Evolutionary conservation across 2,329 filamentous ascomycete species (phyloP).

Genomic region (Mariannaea elegans): DNA sequence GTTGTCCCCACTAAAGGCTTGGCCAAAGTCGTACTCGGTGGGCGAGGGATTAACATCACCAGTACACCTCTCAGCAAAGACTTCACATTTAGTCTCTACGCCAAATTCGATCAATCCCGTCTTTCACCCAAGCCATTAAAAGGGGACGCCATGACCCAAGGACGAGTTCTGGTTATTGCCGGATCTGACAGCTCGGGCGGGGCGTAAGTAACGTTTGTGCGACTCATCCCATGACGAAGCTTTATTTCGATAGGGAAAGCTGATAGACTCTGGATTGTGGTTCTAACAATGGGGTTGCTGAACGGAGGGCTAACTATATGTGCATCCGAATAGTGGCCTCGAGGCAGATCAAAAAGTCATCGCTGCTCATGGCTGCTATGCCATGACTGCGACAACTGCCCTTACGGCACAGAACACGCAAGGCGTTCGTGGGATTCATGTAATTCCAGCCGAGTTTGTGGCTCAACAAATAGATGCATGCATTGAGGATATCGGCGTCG

Average conservation of each 20-base stretch:
- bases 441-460: constrained; percentile 81
- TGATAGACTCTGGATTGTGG: too few relatives aligned
- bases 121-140: too few relatives aligned
- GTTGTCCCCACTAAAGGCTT: constrained; percentile 10
- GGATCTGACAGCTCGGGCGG: constrained; percentile 92
- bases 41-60: constrained; percentile 19
- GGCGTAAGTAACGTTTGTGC: constrained; percentile 64
- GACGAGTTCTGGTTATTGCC: constrained; percentile 79
- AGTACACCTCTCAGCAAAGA: neutral
- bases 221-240: too few relatives aligned
- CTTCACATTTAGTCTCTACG: neutral
- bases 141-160: constrained; percentile 45
- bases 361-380: constrained; percentile 91
- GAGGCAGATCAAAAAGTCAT: constrained; percentile 97
- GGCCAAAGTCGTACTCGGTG: neutral
- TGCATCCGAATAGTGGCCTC: constrained; percentile 71
- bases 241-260: too few relatives aligned
- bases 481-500: constrained; percentile 83
- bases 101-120: neutral
- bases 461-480: constrained; percentile 86
- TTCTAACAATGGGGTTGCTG: too few relatives aligned
- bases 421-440: constrained; percentile 83
- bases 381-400: constrained; percentile 94
- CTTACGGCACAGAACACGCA: constrained; percentile 95
- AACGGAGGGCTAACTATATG: neutral